Evolutionary conservation across 805 yeast species (phyloP).

Genomic region (Wickerhamiella azyma): DNA sequence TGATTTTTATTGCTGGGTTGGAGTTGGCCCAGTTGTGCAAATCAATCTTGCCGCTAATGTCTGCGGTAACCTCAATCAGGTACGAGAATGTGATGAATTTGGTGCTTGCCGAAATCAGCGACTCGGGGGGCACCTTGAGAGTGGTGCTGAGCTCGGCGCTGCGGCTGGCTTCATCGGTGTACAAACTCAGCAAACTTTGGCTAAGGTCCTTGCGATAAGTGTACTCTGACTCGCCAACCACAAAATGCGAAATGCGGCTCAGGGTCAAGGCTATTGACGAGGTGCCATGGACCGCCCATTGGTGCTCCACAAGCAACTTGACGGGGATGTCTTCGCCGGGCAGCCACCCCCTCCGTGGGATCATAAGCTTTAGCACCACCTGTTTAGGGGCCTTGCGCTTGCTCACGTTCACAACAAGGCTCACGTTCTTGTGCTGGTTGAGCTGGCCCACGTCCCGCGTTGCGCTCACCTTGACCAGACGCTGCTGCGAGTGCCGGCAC

Average conservation of each 20-base stretch:
- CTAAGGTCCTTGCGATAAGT: slow-evolving; percentile 73
- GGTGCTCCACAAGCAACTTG: slow-evolving; percentile 50
- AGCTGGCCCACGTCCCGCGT: slow-evolving; percentile 62
- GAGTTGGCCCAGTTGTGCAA: slow-evolving; percentile 20
- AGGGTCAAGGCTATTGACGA: slow-evolving; percentile 68
- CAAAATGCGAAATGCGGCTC: slow-evolving; percentile 50
- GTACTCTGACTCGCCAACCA: slow-evolving; percentile 3
- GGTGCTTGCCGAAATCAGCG: slow-evolving; percentile 70
- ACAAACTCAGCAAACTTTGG: slow-evolving; percentile 64
- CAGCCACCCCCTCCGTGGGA: slow-evolving; percentile 54
- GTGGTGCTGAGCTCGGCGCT: slow-evolving; percentile 45
- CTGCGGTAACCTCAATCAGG: slow-evolving; percentile 70
- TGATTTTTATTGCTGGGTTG: slow-evolving; percentile 16
- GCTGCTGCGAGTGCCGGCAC: neutral
- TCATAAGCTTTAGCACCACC: slow-evolving; percentile 26
- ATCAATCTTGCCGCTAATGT: slow-evolving; percentile 48
- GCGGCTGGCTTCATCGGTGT: slow-evolving; percentile 54
- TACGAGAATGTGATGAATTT: slow-evolving; percentile 69
- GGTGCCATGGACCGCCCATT: slow-evolving; percentile 52
- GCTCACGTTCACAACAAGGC: slow-evolving; percentile 38
- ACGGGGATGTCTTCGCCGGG: slow-evolving; percentile 73
- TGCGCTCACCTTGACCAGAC: slow-evolving; percentile 32
- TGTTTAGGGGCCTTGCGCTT: slow-evolving; percentile 29
- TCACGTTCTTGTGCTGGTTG: slow-evolving; percentile 53
- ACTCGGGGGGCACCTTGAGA: slow-evolving; percentile 66